Conservation (phyloP, 768 basidiomycete genomes). For the Trametes cinnabarina region DNA sequence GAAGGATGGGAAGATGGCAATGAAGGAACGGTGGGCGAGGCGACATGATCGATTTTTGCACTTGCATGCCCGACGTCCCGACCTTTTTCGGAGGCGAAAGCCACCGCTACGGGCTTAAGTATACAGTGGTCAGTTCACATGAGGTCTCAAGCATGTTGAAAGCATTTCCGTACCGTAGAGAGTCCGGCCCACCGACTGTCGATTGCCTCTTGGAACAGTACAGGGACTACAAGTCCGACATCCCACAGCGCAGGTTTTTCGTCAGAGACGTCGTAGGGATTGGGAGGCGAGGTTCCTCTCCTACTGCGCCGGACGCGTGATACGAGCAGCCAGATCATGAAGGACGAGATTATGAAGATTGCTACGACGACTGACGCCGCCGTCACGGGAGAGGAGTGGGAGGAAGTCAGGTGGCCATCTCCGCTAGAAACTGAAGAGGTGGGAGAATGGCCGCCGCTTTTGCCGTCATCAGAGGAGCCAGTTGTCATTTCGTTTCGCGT, state of each 20-base stretch:
- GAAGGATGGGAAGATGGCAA: not conserved
- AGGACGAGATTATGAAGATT: not conserved
- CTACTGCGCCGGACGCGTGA: constrained; percentile 4
- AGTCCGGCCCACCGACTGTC: not conserved
- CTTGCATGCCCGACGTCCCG: not conserved
- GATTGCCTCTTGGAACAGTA: not conserved
- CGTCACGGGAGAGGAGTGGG: not conserved
- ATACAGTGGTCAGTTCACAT: not conserved
- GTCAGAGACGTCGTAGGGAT: not conserved
- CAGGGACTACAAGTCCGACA: not conserved
- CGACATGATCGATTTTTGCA: not conserved
- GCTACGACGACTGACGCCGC: not conserved
- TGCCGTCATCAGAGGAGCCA: not conserved
- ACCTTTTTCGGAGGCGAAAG: not conserved
- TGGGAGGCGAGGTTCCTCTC: not conserved
- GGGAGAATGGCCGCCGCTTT: not conserved
- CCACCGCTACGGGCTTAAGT: not conserved
- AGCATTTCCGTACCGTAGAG: no score
- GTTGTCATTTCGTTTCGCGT: not conserved
- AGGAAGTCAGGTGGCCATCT: not conserved
- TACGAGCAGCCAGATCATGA: not conserved
- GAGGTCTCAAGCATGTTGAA: no score
- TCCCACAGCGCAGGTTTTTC: not conserved
- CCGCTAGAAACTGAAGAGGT: not conserved
- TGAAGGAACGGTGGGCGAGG: not conserved